Conservation (phyloP, 208 protist genomes). For the Blechomonas ayalai region DNA sequence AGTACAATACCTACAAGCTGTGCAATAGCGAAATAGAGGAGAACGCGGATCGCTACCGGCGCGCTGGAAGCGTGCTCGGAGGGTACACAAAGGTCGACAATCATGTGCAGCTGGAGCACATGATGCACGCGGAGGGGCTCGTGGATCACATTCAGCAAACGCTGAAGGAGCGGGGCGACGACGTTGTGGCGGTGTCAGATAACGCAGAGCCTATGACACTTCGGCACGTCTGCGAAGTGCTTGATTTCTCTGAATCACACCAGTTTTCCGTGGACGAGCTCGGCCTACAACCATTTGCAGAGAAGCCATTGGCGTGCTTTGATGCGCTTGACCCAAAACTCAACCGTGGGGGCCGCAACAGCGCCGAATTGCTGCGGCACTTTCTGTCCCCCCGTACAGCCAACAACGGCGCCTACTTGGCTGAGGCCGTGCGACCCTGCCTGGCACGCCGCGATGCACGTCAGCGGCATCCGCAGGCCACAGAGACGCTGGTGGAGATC, state of each 20-base stretch:
- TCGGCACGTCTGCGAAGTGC: slow-evolving; percentile 39
- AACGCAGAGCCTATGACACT: slow-evolving; percentile 35
- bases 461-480: slow-evolving; percentile 65
- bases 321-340: slow-evolving; percentile 96
- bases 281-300: slow-evolving; percentile 83
- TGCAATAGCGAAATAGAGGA: slow-evolving; percentile 83
- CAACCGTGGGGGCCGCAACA: slow-evolving; percentile 87
- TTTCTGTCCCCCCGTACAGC: slow-evolving; percentile 96
- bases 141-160: slow-evolving; percentile 91
- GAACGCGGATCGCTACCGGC: slow-evolving; percentile 43
- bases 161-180: slow-evolving; percentile 64
- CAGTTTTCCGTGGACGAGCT: slow-evolving; percentile 92
- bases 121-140: slow-evolving; percentile 87
- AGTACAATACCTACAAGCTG: slow-evolving; percentile 90
- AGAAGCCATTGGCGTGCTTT: slow-evolving; percentile 85
- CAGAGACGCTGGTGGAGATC: slow-evolving; percentile 81
- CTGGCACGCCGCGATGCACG: slow-evolving; percentile 83
- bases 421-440: slow-evolving; percentile 85
- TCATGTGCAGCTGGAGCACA: slow-evolving; percentile 72
- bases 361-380: slow-evolving; percentile 87
- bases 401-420: slow-evolving; percentile 93
- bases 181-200: slow-evolving; percentile 23
- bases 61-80: slow-evolving; percentile 78
- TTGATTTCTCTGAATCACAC: slow-evolving; percentile 47
- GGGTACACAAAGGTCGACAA: slow-evolving; percentile 92